These are phyloP conservation scores for Oryza glumipatula DNA, from an alignment of 176 grass and related monocot species.

Conservation along the genomic window DNA sequence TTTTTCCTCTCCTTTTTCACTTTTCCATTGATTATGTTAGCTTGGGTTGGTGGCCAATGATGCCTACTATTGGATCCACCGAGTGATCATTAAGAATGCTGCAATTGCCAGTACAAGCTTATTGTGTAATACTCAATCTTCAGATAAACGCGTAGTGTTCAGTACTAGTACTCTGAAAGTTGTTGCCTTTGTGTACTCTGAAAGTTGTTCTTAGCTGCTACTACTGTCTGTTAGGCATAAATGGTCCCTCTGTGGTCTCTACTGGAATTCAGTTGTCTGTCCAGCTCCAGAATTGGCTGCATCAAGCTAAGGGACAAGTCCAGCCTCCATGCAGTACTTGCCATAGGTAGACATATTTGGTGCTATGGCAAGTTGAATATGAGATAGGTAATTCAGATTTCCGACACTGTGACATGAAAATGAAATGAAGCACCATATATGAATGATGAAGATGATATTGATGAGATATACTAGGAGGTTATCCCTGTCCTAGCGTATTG, in stretches of 20 bases:
- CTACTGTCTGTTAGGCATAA: background rate
- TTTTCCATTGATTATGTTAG: background rate
- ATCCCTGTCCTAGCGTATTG: background rate
- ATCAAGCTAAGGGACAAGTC: background rate
- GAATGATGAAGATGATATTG: background rate
- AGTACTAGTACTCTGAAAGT: background rate
- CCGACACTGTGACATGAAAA: background rate
- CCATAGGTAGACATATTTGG: background rate
- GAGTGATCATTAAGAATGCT: slow-evolving; percentile 8
- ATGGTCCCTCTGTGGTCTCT: slow-evolving; percentile 26
- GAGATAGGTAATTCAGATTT: background rate
- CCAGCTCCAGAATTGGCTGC: background rate
- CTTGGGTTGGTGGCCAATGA: slow-evolving; percentile 21
- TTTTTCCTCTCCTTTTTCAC: background rate
- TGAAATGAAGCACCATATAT: background rate
- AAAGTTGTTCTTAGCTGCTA: background rate
- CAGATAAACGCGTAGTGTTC: background rate
- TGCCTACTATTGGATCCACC: background rate
- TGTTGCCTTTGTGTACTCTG: background rate
- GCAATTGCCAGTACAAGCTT: slow-evolving; percentile 7
- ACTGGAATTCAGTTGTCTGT: slow-evolving; percentile 6
- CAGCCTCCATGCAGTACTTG: background rate
- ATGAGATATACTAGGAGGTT: background rate
- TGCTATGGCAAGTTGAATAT: background rate
- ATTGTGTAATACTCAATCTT: background rate